Conservation (phyloP, 2,329 filamentous ascomycete genomes). For the Trichoderma polysporum region DNA sequence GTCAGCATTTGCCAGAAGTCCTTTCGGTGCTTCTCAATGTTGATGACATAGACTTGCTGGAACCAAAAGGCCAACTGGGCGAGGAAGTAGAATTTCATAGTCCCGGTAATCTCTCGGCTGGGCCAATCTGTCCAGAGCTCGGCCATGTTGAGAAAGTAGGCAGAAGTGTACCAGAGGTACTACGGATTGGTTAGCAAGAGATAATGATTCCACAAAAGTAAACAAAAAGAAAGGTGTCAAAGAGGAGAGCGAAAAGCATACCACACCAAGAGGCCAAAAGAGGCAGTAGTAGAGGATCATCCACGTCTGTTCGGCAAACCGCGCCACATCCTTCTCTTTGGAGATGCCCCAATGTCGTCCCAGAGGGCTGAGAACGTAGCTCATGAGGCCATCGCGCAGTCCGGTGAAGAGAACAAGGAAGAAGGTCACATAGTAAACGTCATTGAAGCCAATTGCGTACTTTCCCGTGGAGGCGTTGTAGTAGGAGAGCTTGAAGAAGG, state of each 20-base stretch:
- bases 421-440: slow-evolving; percentile 72
- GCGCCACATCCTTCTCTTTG: slow-evolving; percentile 70
- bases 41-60: slow-evolving; percentile 89
- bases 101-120: slow-evolving; percentile 68
- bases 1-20: slow-evolving; percentile 95
- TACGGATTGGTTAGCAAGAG: slow-evolving; percentile 36
- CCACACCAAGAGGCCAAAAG: slow-evolving; percentile 82
- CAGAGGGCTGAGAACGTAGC: slow-evolving; percentile 78
- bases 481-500: slow-evolving; percentile 86
- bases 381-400: slow-evolving; percentile 78
- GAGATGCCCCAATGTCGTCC: slow-evolving; percentile 70
- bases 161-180: slow-evolving; percentile 78
- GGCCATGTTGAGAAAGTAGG: slow-evolving; percentile 74
- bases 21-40: slow-evolving; percentile 92
- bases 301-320: slow-evolving; percentile 95
- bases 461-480: slow-evolving; percentile 65
- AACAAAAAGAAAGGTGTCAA: not conserved
- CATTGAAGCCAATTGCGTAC: slow-evolving; percentile 76
- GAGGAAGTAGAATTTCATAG: slow-evolving; percentile 87
- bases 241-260: slow-evolving; percentile 44
- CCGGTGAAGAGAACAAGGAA: slow-evolving; percentile 84
- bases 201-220: not conserved
- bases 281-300: slow-evolving; percentile 76
- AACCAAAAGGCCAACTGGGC: slow-evolving; percentile 91
- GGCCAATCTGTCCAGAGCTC: slow-evolving; percentile 88